Percentiles rank a stretch among this genome's conserved stretches.
phyloP scores from a whole-genome alignment of 768 basidiomycete genomes.

The Leccinum arenicola region DNA sequence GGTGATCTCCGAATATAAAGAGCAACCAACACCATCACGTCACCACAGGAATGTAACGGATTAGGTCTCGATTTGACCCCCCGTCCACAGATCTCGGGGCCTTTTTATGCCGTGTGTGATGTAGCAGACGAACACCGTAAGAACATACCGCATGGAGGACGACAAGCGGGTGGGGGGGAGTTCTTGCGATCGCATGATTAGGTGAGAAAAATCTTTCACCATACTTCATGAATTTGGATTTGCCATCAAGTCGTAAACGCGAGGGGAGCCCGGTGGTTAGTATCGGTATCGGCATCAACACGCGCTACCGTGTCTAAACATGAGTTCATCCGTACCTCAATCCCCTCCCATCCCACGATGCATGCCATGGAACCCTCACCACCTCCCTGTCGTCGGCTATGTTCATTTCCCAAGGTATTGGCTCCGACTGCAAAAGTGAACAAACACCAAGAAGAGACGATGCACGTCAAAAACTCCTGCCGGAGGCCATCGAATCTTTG shows the following conservation, averaged over 20 bases:
- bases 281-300: slow-evolving; percentile 13
- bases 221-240: background rate
- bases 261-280: background rate
- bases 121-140: background rate
- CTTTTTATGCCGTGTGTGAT: background rate
- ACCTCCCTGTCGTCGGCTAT: background rate
- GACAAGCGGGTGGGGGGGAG: background rate
- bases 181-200: slow-evolving; percentile 4
- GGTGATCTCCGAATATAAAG: background rate
- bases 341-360: background rate
- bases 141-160: slow-evolving; percentile 6
- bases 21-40: background rate
- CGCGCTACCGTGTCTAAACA: background rate
- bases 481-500: background rate
- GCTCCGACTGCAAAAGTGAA: background rate
- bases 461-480: background rate
- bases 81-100: slow-evolving; percentile 3
- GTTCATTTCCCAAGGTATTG: background rate
- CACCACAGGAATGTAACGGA: background rate
- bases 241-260: background rate
- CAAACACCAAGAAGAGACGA: background rate
- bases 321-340: background rate
- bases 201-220: background rate
- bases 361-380: background rate
- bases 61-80: background rate